Evolutionary conservation across 768 basidiomycete species (phyloP).

Genomic region (Aureoboletus auriporus): DNA sequence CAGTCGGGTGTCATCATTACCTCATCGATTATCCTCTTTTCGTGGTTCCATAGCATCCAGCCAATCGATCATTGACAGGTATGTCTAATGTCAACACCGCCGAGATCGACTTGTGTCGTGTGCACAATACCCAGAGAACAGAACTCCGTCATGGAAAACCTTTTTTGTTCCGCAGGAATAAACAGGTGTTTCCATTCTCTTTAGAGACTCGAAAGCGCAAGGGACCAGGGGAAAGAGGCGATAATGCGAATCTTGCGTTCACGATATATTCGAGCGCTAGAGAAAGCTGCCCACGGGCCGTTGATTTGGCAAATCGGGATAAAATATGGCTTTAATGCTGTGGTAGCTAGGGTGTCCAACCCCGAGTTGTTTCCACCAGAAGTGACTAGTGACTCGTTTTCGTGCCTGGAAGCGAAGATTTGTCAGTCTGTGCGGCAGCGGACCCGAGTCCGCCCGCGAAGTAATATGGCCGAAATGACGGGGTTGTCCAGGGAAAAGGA

Average conservation of each 20-base stretch:
- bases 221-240: conserved; percentile 6
- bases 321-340: conserved; percentile 4
- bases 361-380: conserved; percentile 11
- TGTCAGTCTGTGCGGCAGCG: background rate
- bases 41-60: conserved; percentile 28
- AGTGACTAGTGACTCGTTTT: conserved; percentile 16
- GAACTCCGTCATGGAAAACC: background rate
- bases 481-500: background rate
- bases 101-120: conserved; percentile 24
- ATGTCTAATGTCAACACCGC: conserved; percentile 17
- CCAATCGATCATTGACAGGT: conserved; percentile 2
- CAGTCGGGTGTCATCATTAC: conserved; percentile 27
- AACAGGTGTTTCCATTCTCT: background rate
- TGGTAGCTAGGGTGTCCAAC: conserved; percentile 15
- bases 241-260: conserved; percentile 17
- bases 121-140: background rate
- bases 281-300: conserved; percentile 4
- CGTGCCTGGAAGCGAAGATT: conserved; percentile 16
- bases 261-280: background rate
- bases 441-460: conserved; percentile 14
- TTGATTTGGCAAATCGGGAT: conserved; percentile 11
- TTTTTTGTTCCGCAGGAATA: background rate
- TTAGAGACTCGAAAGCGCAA: background rate
- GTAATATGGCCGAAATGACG: conserved; percentile 2
- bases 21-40: conserved; percentile 24